Conservation (phyloP, 2,329 filamentous ascomycete genomes). For the Apiospora koreana region DNA sequence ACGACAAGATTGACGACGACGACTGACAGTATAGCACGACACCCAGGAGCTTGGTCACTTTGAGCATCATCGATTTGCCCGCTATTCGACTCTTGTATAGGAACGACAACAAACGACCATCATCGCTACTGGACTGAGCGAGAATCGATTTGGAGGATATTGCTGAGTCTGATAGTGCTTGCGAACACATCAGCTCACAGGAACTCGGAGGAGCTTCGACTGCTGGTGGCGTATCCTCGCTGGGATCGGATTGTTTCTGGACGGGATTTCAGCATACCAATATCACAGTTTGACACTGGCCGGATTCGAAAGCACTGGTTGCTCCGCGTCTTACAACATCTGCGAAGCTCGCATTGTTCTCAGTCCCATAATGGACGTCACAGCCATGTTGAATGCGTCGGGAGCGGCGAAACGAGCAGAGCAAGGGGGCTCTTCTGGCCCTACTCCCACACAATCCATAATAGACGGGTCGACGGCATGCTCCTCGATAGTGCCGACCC, state of each 20-base stretch:
- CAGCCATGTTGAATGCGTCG: constrained; percentile 41
- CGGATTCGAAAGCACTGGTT: constrained; percentile 8
- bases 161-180: neutral
- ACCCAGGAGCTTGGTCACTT: neutral
- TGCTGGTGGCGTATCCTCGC: neutral
- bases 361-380: constrained; percentile 40
- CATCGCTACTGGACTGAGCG: neutral
- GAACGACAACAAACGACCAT: neutral
- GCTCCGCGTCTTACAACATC: neutral
- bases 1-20: neutral
- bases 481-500: constrained; percentile 31
- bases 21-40: neutral
- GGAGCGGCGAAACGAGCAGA: constrained; percentile 27
- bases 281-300: neutral
- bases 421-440: constrained; percentile 18
- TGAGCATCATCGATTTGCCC: too few relatives aligned
- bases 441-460: constrained; percentile 26
- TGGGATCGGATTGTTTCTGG: neutral
- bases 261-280: neutral
- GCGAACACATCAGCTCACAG: neutral
- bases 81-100: neutral
- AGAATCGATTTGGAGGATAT: neutral
- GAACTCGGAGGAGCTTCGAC: neutral
- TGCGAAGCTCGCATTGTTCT: neutral
- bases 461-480: constrained; percentile 23